phyloP scores from a whole-genome alignment of 306 rosid species.

The Styphnolobium japonicum region DNA sequence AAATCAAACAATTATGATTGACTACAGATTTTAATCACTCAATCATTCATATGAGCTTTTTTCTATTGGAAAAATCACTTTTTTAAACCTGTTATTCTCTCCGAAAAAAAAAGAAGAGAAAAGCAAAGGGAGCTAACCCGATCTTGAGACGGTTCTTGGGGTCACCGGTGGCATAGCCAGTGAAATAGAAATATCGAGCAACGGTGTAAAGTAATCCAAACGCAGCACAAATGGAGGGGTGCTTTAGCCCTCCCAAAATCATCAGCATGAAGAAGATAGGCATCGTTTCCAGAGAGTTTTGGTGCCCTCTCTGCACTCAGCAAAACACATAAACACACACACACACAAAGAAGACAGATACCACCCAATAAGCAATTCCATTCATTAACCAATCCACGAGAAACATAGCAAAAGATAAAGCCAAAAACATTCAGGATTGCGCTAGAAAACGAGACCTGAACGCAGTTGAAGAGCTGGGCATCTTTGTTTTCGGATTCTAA shows the following conservation, averaged over 20 bases:
- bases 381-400: not conserved
- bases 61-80: not conserved
- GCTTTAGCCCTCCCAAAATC: conserved; percentile 70
- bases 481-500: conserved; percentile 77
- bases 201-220: conserved; percentile 51
- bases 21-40: not conserved
- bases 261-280: conserved; percentile 54
- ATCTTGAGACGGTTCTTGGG: conserved; percentile 65
- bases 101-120: not conserved
- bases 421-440: not conserved
- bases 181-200: conserved; percentile 71
- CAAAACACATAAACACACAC: not conserved
- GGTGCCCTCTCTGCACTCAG: conserved; percentile 72
- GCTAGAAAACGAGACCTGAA: conserved; percentile 47
- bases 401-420: not conserved
- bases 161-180: conserved; percentile 73
- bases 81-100: not conserved
- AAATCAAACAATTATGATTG: not conserved
- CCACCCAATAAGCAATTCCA: not conserved
- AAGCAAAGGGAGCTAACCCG: conserved; percentile 44
- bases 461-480: conserved; percentile 73
- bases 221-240: conserved; percentile 44
- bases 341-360: not conserved
- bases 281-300: conserved; percentile 73
- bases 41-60: too few species aligned